Conservation (phyloP, 352 stramenopile genomes). For the Bremia lactucae region DNA sequence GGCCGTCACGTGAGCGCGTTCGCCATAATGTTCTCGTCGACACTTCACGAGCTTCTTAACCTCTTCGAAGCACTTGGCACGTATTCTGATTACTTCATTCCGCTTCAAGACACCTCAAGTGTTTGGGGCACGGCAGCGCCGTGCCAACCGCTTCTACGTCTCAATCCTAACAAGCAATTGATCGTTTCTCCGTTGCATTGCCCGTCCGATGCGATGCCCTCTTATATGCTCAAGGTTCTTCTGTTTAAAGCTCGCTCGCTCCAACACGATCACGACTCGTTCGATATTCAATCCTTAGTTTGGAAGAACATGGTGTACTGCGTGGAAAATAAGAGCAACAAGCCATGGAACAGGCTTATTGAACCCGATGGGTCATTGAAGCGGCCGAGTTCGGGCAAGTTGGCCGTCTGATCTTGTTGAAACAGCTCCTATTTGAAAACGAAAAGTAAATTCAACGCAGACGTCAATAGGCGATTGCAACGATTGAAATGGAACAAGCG, state of each 20-base stretch:
- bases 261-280: neutral
- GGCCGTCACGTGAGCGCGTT: constrained; percentile 57
- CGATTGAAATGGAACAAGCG: too few species aligned
- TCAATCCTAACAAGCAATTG: neutral
- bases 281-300: neutral
- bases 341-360: constrained; percentile 50
- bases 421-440: constrained; percentile 63
- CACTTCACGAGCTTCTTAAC: constrained; percentile 91
- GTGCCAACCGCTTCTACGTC: constrained; percentile 17
- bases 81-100: constrained; percentile 1
- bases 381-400: constrained; percentile 65
- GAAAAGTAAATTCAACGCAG: constrained; percentile 55
- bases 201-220: neutral
- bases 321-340: constrained; percentile 17
- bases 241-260: too few species aligned
- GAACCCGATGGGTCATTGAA: constrained; percentile 73
- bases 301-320: constrained; percentile 6
- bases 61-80: constrained; percentile 95
- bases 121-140: constrained; percentile 26
- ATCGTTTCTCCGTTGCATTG: neutral
- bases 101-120: constrained; percentile 1
- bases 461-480: too few species aligned
- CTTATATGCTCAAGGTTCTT: neutral
- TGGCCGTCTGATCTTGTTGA: constrained; percentile 48
- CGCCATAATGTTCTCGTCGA: constrained; percentile 50